A percentile compares a stretch with the other conserved stretches of the same genome.
Evolutionary conservation across 1,284 basidiomycete species (phyloP).

Genomic region (Quambalaria eucalypti): DNA sequence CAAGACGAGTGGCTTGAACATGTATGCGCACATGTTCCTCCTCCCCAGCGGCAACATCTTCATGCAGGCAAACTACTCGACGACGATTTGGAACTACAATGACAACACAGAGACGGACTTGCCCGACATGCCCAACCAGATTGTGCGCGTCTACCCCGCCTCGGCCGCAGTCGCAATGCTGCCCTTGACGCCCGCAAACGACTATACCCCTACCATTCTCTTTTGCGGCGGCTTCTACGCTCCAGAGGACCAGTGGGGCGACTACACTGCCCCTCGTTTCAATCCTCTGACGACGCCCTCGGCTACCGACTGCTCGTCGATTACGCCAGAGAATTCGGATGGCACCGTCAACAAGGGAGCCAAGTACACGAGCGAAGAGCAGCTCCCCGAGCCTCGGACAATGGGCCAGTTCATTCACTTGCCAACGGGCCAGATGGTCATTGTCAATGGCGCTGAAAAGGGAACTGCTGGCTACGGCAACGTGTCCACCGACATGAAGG

Average conservation of each 20-base stretch:
- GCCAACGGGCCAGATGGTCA: constrained; percentile 59
- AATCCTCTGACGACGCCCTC: constrained; percentile 31
- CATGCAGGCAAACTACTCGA: constrained; percentile 45
- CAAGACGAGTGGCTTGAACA: constrained; percentile 40
- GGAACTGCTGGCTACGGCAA: constrained; percentile 68
- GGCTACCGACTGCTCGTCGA: constrained; percentile 38
- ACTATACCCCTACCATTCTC: constrained; percentile 71
- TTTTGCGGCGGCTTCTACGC: constrained; percentile 78
- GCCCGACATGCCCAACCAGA: constrained; percentile 31
- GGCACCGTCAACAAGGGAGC: constrained; percentile 17
- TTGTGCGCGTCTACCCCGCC: constrained; percentile 68
- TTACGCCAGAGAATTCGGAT: constrained; percentile 35
- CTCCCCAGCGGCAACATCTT: constrained; percentile 45
- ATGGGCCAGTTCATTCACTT: constrained; percentile 55
- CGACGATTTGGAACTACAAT: constrained; percentile 35
- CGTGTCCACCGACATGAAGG: constrained; percentile 46
- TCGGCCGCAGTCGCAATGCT: constrained; percentile 83
- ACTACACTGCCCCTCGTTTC: constrained; percentile 30
- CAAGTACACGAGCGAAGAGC: constrained; percentile 34
- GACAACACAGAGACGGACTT: constrained; percentile 29
- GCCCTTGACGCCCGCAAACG: constrained; percentile 77
- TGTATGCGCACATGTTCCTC: constrained; percentile 45
- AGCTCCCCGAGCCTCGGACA: constrained; percentile 32
- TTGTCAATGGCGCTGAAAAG: constrained; percentile 39
- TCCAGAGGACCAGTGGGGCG: constrained; percentile 38